Evolutionary conservation across 139 green algal genomes (phyloP).

Genomic region (Ettlia oleoabundans): DNA sequence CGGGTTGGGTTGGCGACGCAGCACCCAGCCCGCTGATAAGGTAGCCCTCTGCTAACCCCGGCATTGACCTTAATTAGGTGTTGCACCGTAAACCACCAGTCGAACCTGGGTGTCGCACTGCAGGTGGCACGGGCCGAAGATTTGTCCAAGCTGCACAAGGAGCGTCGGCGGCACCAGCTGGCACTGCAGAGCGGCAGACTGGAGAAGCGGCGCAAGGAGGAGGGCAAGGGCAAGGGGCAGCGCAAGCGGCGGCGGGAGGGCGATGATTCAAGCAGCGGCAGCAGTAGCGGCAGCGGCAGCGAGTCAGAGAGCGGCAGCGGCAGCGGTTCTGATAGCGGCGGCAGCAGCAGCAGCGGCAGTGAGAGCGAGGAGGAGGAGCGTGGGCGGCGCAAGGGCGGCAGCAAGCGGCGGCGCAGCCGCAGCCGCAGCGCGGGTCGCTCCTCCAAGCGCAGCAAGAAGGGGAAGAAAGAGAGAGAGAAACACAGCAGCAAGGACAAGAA

Average conservation of each 20-base stretch:
- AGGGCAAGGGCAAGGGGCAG: too few relatives aligned
- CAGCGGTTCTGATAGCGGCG: not conserved
- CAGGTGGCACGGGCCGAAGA: constrained; percentile 35
- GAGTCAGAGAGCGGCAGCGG: constrained; percentile 10
- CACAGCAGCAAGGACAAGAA: constrained; percentile 18
- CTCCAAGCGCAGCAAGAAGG: constrained; percentile 11
- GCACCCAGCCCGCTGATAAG: too few relatives aligned
- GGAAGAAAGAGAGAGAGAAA: constrained; percentile 12
- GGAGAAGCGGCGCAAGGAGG: constrained; percentile 17
- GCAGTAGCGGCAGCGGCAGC: not conserved
- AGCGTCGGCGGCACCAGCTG: constrained; percentile 31
- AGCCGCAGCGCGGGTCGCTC: not conserved
- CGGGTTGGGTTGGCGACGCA: too few relatives aligned
- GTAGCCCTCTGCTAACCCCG: too few relatives aligned
- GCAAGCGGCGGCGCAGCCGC: constrained; percentile 8
- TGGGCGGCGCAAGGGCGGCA: not conserved
- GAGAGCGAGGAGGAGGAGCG: constrained; percentile 22
- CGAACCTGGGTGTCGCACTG: too few relatives aligned
- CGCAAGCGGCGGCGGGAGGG: constrained; percentile 18
- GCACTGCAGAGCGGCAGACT: constrained; percentile 14
- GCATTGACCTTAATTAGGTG: too few relatives aligned
- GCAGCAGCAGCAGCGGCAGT: constrained; percentile 15
- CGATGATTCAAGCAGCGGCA: not conserved
- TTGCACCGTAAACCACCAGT: too few relatives aligned
- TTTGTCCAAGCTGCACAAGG: constrained; percentile 37